Conservation (phyloP, 2,329 filamentous ascomycete species). For the Ophiostoma australiae region DNA sequence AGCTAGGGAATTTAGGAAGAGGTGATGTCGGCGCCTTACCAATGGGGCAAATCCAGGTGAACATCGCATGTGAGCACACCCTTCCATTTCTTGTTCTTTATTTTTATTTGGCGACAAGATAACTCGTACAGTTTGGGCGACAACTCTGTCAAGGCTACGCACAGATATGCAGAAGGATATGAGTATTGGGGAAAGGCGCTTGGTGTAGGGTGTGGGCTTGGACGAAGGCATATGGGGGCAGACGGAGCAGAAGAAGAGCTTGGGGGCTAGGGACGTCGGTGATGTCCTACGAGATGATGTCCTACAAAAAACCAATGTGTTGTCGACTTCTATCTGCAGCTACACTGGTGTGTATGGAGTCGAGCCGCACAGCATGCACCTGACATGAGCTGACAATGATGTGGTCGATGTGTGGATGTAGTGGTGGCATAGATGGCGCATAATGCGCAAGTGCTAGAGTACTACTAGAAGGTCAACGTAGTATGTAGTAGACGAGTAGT, state of each 20-base stretch:
- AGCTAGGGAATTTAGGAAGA: not conserved
- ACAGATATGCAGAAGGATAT: not conserved
- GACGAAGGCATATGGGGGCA: no score
- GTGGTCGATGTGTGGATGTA: not conserved
- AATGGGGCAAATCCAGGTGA: not conserved
- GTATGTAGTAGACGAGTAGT: no score
- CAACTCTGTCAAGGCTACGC: not conserved
- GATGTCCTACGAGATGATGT: not conserved
- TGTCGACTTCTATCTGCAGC: not conserved
- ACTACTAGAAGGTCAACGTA: not conserved
- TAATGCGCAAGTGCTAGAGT: not conserved
- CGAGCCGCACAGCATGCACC: not conserved
- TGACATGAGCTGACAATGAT: not conserved
- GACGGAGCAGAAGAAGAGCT: not conserved
- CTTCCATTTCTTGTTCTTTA: not conserved
- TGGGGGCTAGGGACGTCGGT: not conserved
- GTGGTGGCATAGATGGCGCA: not conserved
- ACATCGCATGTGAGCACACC: not conserved
- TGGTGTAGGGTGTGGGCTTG: not conserved
- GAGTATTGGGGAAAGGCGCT: not conserved
- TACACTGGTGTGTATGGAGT: slow-evolving; percentile 2
- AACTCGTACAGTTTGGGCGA: not conserved
- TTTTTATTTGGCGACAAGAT: not conserved
- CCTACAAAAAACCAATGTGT: not conserved
- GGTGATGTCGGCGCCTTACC: not conserved